Evolutionary conservation across 176 grass and related monocot species (phyloP).

Genomic region (Saccharum spontaneum): DNA sequence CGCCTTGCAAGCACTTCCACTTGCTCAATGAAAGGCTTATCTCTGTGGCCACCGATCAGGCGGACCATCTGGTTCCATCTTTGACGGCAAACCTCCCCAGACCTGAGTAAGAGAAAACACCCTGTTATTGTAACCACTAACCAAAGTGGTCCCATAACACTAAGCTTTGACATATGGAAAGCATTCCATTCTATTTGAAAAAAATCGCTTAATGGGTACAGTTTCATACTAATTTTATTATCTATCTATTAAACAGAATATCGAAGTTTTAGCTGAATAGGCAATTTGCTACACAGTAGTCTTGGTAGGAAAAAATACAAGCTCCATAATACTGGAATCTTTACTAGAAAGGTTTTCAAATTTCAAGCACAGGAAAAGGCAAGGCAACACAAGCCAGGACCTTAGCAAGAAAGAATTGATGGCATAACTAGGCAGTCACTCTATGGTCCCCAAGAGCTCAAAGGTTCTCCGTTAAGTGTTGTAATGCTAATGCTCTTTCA

Average conservation of each 20-base stretch:
- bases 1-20: conserved; percentile 58
- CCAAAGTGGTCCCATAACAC: neutral
- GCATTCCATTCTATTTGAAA: neutral
- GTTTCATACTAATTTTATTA: neutral
- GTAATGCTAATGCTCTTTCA: neutral
- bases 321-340: no score
- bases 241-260: neutral
- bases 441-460: neutral
- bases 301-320: no score
- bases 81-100: conserved; percentile 59
- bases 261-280: neutral
- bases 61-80: conserved; percentile 83
- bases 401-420: neutral
- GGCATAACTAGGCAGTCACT: neutral
- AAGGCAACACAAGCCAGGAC: neutral
- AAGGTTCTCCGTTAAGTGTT: neutral
- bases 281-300: neutral
- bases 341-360: no score
- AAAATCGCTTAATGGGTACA: neutral
- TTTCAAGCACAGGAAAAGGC: no score
- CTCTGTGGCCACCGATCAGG: conserved; percentile 46
- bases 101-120: conserved; percentile 35
- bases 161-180: neutral
- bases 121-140: neutral
- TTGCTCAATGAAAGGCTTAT: conserved; percentile 77